Percentiles rank a stretch among this genome's conserved stretches.
These are phyloP conservation scores for Ustilago hordei DNA, from an alignment of 1,284 basidiomycete species.

Conservation along the genomic window DNA sequence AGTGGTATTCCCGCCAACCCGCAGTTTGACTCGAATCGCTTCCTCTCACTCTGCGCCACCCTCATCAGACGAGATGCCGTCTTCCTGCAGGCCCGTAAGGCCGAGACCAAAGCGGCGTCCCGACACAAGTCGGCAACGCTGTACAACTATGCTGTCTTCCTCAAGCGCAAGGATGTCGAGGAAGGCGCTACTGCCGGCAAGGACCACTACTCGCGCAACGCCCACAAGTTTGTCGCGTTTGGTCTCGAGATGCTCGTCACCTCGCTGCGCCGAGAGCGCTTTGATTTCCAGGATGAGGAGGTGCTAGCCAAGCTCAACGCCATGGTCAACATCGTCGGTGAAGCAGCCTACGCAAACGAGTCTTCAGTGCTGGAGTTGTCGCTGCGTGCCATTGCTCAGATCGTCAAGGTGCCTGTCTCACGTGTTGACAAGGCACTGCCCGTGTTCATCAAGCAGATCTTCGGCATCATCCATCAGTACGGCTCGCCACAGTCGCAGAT, in stretches of 20 bases:
- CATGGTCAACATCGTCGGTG: slow-evolving; percentile 88
- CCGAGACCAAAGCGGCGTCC: slow-evolving; percentile 36
- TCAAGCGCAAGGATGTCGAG: slow-evolving; percentile 64
- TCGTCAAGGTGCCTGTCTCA: slow-evolving; percentile 86
- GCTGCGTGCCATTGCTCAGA: slow-evolving; percentile 83
- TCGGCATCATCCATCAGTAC: slow-evolving; percentile 84
- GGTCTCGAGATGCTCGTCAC: slow-evolving; percentile 93
- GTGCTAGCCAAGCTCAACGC: slow-evolving; percentile 84
- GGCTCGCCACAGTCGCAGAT: slow-evolving; percentile 88
- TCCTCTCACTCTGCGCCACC: slow-evolving; percentile 87
- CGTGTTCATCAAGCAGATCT: slow-evolving; percentile 85
- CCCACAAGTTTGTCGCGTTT: slow-evolving; percentile 86
- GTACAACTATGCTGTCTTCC: slow-evolving; percentile 48
- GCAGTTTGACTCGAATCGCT: slow-evolving; percentile 78
- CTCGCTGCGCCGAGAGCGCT: slow-evolving; percentile 84
- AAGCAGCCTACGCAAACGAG: slow-evolving; percentile 88
- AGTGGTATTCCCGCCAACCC: slow-evolving; percentile 86
- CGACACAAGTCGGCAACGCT: slow-evolving; percentile 32
- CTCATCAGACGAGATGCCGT: slow-evolving; percentile 87
- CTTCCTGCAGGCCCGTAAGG: slow-evolving; percentile 48
- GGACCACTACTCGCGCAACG: slow-evolving; percentile 72
- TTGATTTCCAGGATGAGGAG: slow-evolving; percentile 82
- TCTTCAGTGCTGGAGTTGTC: slow-evolving; percentile 83
- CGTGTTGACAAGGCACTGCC: slow-evolving; percentile 82
- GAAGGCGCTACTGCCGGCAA: slow-evolving; percentile 56